These are phyloP conservation scores for Xylaria nigripes DNA, from an alignment of 495 filamentous ascomycete species.

Conservation along the genomic window DNA sequence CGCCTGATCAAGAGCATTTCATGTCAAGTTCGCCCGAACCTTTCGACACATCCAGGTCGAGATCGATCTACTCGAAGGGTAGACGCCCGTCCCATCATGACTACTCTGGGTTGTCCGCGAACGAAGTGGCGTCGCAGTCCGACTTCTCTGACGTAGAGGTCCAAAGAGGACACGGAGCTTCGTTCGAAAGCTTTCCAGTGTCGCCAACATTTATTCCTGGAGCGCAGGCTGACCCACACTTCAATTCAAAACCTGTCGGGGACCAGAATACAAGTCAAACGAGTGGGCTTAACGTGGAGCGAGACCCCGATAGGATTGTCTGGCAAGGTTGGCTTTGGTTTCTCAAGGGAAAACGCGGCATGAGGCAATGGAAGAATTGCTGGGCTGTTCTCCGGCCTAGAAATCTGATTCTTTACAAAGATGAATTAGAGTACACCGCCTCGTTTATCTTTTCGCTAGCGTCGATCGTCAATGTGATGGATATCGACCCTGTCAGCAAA, in stretches of 20 bases:
- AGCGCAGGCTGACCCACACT: slow-evolving; percentile 11
- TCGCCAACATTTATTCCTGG: slow-evolving; percentile 31
- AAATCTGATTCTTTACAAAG: slow-evolving; percentile 86
- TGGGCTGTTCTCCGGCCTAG: slow-evolving; percentile 90
- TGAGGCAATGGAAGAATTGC: slow-evolving; percentile 88
- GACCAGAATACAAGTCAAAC: slow-evolving; percentile 50
- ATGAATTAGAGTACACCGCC: slow-evolving; percentile 83
- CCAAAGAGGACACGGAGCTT: slow-evolving; percentile 31
- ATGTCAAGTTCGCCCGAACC: slow-evolving; percentile 62
- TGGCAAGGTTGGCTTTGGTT: slow-evolving; percentile 88
- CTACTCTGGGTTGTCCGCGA: slow-evolving; percentile 64
- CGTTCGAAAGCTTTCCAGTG: slow-evolving; percentile 36
- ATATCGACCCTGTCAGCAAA: slow-evolving; percentile 78
- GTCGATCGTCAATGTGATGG: slow-evolving; percentile 82
- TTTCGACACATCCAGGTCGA: slow-evolving; percentile 28
- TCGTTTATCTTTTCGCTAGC: slow-evolving; percentile 71
- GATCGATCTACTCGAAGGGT: slow-evolving; percentile 29
- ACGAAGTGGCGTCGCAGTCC: slow-evolving; percentile 80
- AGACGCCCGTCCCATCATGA: slow-evolving; percentile 49
- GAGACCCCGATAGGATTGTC: slow-evolving; percentile 64
- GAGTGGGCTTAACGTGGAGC: slow-evolving; percentile 44
- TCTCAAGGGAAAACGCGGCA: slow-evolving; percentile 74
- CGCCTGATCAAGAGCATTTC: slow-evolving; percentile 27
- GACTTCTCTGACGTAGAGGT: slow-evolving; percentile 75
- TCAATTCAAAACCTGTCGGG: slow-evolving; percentile 21